Conservation (phyloP, 331 rosid genomes). For the Stylosanthes scabra region DNA sequence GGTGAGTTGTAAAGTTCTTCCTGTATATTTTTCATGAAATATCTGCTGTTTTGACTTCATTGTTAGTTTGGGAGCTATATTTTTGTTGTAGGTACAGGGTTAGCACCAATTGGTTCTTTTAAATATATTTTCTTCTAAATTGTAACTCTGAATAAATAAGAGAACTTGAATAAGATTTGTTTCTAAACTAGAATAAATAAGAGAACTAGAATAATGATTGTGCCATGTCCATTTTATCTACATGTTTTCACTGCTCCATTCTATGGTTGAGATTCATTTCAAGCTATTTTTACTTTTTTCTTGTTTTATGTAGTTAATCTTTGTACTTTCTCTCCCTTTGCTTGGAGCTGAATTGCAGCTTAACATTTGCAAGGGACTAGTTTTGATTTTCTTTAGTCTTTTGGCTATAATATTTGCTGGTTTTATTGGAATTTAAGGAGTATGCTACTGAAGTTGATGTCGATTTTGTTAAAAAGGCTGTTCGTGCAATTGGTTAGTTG, state of each 20-base stretch:
- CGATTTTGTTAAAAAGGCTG: constrained; percentile 98
- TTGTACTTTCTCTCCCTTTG: no score
- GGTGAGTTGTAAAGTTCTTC: no score
- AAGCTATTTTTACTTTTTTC: no score
- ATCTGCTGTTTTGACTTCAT: constrained; percentile 16
- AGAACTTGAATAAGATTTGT: no score
- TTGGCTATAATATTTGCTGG: constrained; percentile 58
- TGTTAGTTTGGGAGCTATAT: constrained; percentile 21
- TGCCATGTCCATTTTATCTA: no score
- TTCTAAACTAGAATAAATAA: no score
- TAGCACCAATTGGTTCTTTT: constrained; percentile 11
- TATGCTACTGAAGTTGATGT: constrained; percentile 99
- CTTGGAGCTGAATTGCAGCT: constrained; percentile 16
- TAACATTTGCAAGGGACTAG: not conserved
- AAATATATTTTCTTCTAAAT: constrained; percentile 17
- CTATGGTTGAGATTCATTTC: no score
- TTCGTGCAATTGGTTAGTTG: constrained; percentile 99
- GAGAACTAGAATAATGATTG: no score
- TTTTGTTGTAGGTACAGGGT: constrained; percentile 26
- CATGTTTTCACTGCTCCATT: no score
- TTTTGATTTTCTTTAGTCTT: constrained; percentile 27
- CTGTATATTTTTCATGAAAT: not conserved
- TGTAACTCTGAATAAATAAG: constrained; percentile 4
- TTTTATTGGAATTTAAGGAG: constrained; percentile 96
- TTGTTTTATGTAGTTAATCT: no score